A percentile compares a stretch with the other conserved stretches of the same genome.
Evolutionary conservation across 805 yeast genomes (phyloP).

Genomic region (Lachancea waltii): DNA sequence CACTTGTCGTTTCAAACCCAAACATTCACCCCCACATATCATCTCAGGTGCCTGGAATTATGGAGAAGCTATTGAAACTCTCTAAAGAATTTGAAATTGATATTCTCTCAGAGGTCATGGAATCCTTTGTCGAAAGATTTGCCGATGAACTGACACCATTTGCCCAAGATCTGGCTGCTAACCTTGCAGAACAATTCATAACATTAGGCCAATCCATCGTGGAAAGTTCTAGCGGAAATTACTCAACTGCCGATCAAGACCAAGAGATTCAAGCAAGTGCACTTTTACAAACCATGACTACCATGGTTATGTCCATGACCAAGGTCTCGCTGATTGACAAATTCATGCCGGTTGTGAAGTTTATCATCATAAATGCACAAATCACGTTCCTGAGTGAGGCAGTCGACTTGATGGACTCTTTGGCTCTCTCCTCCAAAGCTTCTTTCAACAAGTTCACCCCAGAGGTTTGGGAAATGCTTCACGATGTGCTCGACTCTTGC

Average conservation of each 20-base stretch:
- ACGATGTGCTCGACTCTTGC: slow-evolving; percentile 45
- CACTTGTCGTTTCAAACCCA: slow-evolving; percentile 59
- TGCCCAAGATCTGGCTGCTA: slow-evolving; percentile 58
- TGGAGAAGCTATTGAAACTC: slow-evolving; percentile 69
- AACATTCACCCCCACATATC: slow-evolving; percentile 62
- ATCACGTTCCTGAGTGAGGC: slow-evolving; percentile 56
- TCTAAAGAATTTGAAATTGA: slow-evolving; percentile 83
- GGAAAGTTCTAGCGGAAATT: slow-evolving; percentile 37
- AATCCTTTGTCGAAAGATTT: slow-evolving; percentile 85
- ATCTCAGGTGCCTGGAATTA: slow-evolving; percentile 66
- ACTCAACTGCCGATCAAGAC: slow-evolving; percentile 42
- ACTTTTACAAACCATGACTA: slow-evolving; percentile 61
- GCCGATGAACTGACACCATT: slow-evolving; percentile 85
- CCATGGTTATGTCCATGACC: slow-evolving; percentile 65
- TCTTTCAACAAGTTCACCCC: slow-evolving; percentile 43
- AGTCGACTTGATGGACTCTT: slow-evolving; percentile 56
- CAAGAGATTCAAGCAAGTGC: slow-evolving; percentile 67
- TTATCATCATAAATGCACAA: slow-evolving; percentile 52
- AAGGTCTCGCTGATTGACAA: slow-evolving; percentile 47
- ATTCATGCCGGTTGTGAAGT: slow-evolving; percentile 52
- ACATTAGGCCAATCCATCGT: slow-evolving; percentile 49
- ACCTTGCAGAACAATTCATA: slow-evolving; percentile 56
- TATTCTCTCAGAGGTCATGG: slow-evolving; percentile 84
- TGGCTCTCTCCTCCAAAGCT: slow-evolving; percentile 43
- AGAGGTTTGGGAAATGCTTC: slow-evolving; percentile 46